phyloP scores from a whole-genome alignment of 2,329 filamentous ascomycete species.

The Talaromyces sp. region DNA sequence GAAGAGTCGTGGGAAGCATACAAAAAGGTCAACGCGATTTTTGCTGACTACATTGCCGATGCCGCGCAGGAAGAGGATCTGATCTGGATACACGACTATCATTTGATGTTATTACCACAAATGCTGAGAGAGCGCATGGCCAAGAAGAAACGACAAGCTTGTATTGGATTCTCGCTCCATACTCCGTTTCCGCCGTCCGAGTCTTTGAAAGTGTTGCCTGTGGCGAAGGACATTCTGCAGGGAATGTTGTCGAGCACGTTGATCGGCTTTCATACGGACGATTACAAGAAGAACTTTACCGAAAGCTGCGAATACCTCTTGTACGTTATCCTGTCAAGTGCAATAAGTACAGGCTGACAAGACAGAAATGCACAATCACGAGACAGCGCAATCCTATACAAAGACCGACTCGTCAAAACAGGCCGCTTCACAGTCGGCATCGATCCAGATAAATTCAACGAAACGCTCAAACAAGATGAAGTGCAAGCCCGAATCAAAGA shows the following conservation, averaged over 20 bases:
- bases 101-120: constrained; percentile 87
- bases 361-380: constrained; percentile 48
- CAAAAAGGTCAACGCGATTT: constrained; percentile 80
- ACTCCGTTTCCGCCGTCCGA: constrained; percentile 91
- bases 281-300: constrained; percentile 87
- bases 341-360: not conserved
- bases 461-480: constrained; percentile 70
- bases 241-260: constrained; percentile 84
- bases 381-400: constrained; percentile 81
- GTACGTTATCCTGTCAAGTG: constrained; percentile 40
- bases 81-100: constrained; percentile 96
- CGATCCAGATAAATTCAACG: constrained; percentile 87
- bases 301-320: constrained; percentile 84
- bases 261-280: constrained; percentile 97
- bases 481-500: constrained; percentile 76
- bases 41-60: constrained; percentile 76
- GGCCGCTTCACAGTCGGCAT: constrained; percentile 94
- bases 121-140: constrained; percentile 75
- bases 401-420: constrained; percentile 75
- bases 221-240: constrained; percentile 75
- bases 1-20: constrained; percentile 86
- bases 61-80: constrained; percentile 81
- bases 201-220: constrained; percentile 86
- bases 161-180: constrained; percentile 93
- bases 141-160: constrained; percentile 70